Conservation (phyloP, 2,329 filamentous ascomycete genomes). For the Dactylonectria estremocensis region DNA sequence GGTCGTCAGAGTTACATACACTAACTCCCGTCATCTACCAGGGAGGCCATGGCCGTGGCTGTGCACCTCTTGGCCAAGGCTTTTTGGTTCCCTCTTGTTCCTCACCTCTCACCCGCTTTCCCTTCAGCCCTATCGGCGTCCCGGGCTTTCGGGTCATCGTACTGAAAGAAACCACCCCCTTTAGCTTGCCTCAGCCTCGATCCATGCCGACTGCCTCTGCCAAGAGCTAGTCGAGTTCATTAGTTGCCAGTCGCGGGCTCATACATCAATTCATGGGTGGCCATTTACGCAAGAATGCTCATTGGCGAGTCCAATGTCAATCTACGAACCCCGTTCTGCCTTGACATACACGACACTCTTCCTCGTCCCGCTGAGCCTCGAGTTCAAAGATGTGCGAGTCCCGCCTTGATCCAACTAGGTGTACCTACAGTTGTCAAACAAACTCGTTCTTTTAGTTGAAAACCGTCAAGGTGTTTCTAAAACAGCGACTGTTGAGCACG, state of each 20-base stretch:
- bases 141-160: background rate
- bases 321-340: background rate
- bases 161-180: background rate
- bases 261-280: background rate
- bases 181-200: slow-evolving; percentile 9
- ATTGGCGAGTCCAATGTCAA: background rate
- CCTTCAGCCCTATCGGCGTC: slow-evolving; percentile 29
- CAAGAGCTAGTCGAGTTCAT: background rate
- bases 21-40: too few relatives aligned
- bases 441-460: background rate
- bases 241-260: background rate
- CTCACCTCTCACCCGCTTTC: slow-evolving; percentile 7
- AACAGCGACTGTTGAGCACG: background rate
- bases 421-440: background rate
- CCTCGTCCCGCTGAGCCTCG: background rate
- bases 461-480: background rate
- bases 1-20: too few relatives aligned
- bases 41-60: background rate
- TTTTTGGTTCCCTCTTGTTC: slow-evolving; percentile 16
- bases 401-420: background rate
- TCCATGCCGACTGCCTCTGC: slow-evolving; percentile 9
- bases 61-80: slow-evolving; percentile 1
- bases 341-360: background rate
- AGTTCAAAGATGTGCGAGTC: background rate
- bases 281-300: background rate